phyloP scores from a whole-genome alignment of 805 yeast species.

The Candida ulmi region DNA sequence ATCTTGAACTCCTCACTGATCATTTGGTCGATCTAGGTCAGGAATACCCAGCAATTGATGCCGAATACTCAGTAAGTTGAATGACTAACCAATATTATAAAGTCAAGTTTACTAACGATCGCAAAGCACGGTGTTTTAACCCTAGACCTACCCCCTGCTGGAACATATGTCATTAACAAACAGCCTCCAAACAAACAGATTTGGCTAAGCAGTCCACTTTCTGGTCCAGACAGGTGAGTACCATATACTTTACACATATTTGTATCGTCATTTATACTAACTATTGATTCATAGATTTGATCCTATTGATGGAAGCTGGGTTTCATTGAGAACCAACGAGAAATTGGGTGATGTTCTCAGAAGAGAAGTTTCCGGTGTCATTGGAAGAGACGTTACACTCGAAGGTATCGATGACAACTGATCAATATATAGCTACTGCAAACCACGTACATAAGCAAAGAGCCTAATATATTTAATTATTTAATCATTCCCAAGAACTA shows the following conservation, averaged over 20 bases:
- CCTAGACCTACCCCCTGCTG: conserved; percentile 60
- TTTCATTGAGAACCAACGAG: conserved; percentile 61
- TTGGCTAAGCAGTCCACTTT: conserved; percentile 90
- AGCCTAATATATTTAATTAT: too few species aligned
- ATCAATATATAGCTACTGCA: neutral
- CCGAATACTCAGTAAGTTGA: conserved; percentile 53
- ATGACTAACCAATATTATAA: too few species aligned
- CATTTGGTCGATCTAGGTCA: conserved; percentile 67
- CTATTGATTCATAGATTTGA: conserved; percentile 50
- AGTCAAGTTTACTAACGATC: too few species aligned
- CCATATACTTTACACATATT: neutral
- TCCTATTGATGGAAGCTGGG: conserved; percentile 69
- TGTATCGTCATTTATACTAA: conserved; percentile 3
- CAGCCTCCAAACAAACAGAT: conserved; percentile 97
- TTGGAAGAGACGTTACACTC: conserved; percentile 20
- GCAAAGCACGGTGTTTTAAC: conserved; percentile 87
- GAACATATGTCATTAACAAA: conserved; percentile 88
- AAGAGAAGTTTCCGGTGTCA: conserved; percentile 39
- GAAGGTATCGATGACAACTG: conserved; percentile 14
- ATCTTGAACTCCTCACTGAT: conserved; percentile 63
- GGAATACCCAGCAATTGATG: conserved; percentile 55
- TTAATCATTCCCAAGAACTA: too few species aligned
- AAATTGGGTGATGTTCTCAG: conserved; percentile 44
- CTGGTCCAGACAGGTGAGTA: conserved; percentile 70
- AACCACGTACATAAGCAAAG: too few species aligned